These are phyloP conservation scores for Trichophyton verrucosum DNA, from an alignment of 2,329 filamentous ascomycete species.

Conservation along the genomic window DNA sequence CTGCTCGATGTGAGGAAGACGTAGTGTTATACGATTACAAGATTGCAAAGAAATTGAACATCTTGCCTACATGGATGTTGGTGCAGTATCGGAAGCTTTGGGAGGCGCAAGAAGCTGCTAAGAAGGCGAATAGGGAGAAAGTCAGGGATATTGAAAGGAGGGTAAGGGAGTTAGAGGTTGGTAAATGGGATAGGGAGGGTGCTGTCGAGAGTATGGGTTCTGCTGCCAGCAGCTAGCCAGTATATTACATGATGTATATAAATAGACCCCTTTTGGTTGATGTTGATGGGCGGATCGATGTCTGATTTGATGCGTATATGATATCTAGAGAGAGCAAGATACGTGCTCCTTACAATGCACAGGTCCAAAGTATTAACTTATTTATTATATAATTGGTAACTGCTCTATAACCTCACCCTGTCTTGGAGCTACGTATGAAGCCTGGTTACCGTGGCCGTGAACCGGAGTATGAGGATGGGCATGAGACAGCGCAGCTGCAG, in stretches of 20 bases:
- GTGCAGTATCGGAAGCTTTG: conserved; percentile 49
- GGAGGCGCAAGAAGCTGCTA: conserved; percentile 49
- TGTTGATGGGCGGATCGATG: background rate
- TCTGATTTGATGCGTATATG: background rate
- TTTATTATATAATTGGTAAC: conserved; percentile 4
- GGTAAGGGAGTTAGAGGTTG: conserved; percentile 53
- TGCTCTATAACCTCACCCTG: conserved; percentile 1
- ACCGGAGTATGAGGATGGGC: background rate
- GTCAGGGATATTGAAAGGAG: conserved; percentile 46
- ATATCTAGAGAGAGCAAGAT: background rate
- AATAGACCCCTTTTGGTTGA: no score
- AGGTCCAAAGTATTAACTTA: conserved; percentile 1
- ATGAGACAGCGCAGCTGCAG: no score
- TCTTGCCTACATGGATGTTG: conserved; percentile 49
- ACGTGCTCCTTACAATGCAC: background rate
- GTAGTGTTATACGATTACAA: conserved; percentile 67
- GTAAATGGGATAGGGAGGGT: conserved; percentile 60
- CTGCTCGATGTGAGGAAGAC: conserved; percentile 65
- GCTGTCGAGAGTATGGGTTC: conserved; percentile 58
- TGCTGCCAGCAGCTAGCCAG: conserved; percentile 14
- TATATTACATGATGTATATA: background rate
- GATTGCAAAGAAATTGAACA: conserved; percentile 40
- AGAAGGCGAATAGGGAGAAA: conserved; percentile 38
- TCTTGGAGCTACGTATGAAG: conserved; percentile 2
- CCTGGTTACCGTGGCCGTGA: background rate